Conservation (phyloP, 257 asterid species). For the Penstemon davidsonii region DNA sequence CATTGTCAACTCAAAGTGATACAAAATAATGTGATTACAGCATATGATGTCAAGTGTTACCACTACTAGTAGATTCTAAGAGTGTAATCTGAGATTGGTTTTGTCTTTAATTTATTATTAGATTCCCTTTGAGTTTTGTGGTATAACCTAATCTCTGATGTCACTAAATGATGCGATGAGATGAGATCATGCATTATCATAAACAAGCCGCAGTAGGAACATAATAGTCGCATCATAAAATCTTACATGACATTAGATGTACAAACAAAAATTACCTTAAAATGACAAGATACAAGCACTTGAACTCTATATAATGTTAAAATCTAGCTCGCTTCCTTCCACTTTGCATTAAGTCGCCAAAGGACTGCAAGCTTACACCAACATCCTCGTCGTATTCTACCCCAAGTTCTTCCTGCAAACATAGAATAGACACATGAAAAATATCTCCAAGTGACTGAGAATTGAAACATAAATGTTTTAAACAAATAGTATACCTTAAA, state of each 20-base stretch:
- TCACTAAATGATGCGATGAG: background rate
- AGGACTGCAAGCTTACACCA: slow-evolving; percentile 80
- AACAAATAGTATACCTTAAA: slow-evolving; percentile 55
- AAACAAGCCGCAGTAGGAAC: background rate
- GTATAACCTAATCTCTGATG: background rate
- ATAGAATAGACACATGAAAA: background rate
- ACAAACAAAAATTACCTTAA: slow-evolving; percentile 21
- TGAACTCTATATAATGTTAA: slow-evolving; percentile 3
- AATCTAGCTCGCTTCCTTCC: slow-evolving; percentile 54
- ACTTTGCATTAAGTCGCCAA: slow-evolving; percentile 47
- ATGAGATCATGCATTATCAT: background rate
- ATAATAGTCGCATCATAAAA: background rate
- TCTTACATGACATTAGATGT: slow-evolving; percentile 11
- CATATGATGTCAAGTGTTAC: too few relatives aligned
- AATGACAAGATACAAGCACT: slow-evolving; percentile 4
- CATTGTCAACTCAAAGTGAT: too few relatives aligned
- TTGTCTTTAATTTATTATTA: background rate
- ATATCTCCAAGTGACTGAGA: background rate
- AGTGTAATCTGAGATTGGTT: too few relatives aligned
- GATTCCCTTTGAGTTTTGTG: background rate
- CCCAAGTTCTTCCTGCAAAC: slow-evolving; percentile 87
- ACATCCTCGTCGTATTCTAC: slow-evolving; percentile 88
- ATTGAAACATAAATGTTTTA: background rate
- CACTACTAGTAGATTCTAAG: too few relatives aligned
- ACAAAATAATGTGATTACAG: too few relatives aligned